A percentile compares a stretch with the other conserved stretches of the same genome.
Evolutionary conservation across 2,329 filamentous ascomycete genomes (phyloP).

Genomic region (Juglanconis sp.): DNA sequence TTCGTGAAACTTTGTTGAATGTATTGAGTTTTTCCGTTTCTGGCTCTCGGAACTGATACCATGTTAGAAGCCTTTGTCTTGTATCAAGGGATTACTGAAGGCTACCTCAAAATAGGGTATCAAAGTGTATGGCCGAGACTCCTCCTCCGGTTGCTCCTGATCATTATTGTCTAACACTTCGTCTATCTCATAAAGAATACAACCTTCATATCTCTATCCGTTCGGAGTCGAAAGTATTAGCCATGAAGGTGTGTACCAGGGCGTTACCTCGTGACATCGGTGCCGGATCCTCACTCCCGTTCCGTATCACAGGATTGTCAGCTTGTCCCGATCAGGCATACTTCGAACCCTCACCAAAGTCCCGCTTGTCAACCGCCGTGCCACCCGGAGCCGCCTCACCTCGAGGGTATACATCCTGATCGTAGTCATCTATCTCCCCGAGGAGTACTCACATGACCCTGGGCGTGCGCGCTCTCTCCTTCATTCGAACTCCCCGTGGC

Average conservation of each 20-base stretch:
- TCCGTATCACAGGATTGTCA: neutral
- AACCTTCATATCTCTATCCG: no score
- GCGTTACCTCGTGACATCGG: neutral
- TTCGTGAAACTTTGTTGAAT: no score
- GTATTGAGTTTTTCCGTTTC: no score
- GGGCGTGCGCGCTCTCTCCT: neutral
- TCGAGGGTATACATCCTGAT: neutral
- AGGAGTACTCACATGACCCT: neutral
- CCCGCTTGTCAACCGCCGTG: neutral
- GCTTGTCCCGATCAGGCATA: neutral
- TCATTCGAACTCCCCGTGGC: neutral
- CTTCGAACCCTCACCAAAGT: neutral
- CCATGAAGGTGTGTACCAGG: neutral
- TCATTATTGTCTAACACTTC: neutral
- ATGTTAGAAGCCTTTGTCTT: no score
- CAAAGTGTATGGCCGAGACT: neutral
- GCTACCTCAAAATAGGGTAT: neutral
- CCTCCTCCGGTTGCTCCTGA: neutral
- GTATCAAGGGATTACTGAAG: no score
- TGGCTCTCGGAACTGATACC: no score
- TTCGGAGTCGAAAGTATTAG: no score
- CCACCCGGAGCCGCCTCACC: neutral
- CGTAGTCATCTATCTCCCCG: neutral
- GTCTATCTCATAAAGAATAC: neutral
- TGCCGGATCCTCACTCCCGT: neutral